phyloP scores from a whole-genome alignment of 2,329 filamentous ascomycete genomes.

The Clonostachys sp. region DNA sequence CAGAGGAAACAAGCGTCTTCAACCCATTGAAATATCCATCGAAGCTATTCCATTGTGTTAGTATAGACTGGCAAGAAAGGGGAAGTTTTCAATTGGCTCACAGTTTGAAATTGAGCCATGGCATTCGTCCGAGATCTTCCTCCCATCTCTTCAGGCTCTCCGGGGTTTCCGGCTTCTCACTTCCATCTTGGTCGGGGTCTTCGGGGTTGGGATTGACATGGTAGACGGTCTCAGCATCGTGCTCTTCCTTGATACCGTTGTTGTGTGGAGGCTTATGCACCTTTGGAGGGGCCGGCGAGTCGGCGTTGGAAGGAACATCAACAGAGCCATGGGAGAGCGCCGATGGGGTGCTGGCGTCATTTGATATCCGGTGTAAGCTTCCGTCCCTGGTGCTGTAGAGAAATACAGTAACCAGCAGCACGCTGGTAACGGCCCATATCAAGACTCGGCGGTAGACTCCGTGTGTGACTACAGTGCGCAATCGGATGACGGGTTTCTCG shows the following conservation, averaged over 20 bases:
- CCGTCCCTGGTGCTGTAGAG: constrained; percentile 27
- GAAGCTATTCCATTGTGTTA: constrained; percentile 48
- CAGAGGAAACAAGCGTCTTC: constrained; percentile 59
- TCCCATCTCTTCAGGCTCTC: constrained; percentile 19
- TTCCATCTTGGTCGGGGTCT: not conserved
- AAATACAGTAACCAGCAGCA: constrained; percentile 32
- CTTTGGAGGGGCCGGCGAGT: not conserved
- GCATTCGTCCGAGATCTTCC: constrained; percentile 23
- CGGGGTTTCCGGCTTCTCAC: constrained; percentile 15
- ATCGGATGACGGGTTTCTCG: constrained; percentile 30
- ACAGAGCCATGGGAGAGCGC: constrained; percentile 2
- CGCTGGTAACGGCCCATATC: constrained; percentile 39
- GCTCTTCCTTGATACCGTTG: not conserved
- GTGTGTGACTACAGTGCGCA: constrained; percentile 42
- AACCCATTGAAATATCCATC: constrained; percentile 78
- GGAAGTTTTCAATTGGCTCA: too few relatives aligned
- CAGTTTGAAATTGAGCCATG: constrained; percentile 33
- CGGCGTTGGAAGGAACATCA: constrained; percentile 1
- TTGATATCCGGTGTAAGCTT: constrained; percentile 1
- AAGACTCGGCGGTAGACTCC: constrained; percentile 48
- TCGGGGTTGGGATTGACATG: not conserved
- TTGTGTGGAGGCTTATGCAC: not conserved
- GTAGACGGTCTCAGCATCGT: constrained; percentile 2
- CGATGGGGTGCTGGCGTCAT: constrained; percentile 9
- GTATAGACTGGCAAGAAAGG: not conserved